A percentile compares a stretch with the other conserved stretches of the same genome.
These are phyloP conservation scores for Tremella mesenterica DNA, from an alignment of 768 basidiomycete genomes.

Conservation along the genomic window DNA sequence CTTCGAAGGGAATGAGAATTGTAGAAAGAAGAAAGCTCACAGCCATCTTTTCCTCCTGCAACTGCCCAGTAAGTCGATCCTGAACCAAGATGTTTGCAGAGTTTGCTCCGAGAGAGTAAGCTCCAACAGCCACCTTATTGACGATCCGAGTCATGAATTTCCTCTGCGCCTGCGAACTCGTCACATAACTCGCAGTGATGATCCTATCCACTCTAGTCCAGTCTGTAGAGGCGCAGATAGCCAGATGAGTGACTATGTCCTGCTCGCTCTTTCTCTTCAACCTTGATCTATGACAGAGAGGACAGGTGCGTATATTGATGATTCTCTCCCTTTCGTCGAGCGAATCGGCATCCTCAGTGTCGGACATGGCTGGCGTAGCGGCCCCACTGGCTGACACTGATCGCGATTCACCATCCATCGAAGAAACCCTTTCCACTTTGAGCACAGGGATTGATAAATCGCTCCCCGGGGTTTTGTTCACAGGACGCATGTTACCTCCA, in stretches of 20 bases:
- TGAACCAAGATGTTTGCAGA: constrained; percentile 98
- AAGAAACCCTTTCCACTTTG: constrained; percentile 20
- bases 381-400: constrained; percentile 11
- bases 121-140: constrained; percentile 72
- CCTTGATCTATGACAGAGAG: constrained; percentile 80
- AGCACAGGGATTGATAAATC: constrained; percentile 18
- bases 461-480: constrained; percentile 19
- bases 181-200: constrained; percentile 89
- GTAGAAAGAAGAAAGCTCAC: no score
- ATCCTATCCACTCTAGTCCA: constrained; percentile 83
- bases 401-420: constrained; percentile 6
- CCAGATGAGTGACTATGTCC: constrained; percentile 94
- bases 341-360: constrained; percentile 26
- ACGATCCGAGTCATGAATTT: constrained; percentile 94
- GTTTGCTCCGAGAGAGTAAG: constrained; percentile 87
- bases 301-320: constrained; percentile 91
- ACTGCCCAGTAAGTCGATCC: constrained; percentile 77
- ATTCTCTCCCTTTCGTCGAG: constrained; percentile 56
- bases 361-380: constrained; percentile 26
- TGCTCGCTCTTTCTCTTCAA: constrained; percentile 78
- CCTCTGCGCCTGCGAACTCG: constrained; percentile 85
- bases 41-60: constrained; percentile 94
- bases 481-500: no score
- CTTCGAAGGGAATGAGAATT: no score
- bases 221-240: constrained; percentile 86